Conservation (phyloP, 1,284 basidiomycete species). For the Butyriboletus regius region DNA sequence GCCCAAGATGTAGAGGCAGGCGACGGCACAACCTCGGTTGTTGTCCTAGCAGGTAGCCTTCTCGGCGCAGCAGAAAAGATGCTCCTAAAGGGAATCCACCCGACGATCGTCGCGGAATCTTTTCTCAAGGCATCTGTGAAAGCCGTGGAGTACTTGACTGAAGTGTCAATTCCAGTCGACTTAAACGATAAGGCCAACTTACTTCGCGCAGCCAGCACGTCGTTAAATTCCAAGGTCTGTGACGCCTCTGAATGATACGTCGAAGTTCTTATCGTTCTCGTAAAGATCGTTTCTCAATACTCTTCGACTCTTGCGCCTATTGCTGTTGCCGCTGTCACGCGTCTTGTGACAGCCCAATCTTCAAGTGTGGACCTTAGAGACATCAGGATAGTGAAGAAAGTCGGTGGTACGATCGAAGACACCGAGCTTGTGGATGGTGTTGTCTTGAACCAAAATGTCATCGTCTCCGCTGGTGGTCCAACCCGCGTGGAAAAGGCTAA, state of each 20-base stretch:
- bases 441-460: slow-evolving; percentile 91
- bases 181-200: slow-evolving; percentile 82
- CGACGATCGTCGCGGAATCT: slow-evolving; percentile 93
- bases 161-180: slow-evolving; percentile 89
- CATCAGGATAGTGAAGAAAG: slow-evolving; percentile 95
- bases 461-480: slow-evolving; percentile 84
- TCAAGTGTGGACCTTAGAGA: slow-evolving; percentile 95
- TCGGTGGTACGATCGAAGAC: slow-evolving; percentile 98
- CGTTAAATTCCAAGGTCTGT: slow-evolving; percentile 87
- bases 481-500: slow-evolving; percentile 97
- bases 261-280: slow-evolving; percentile 8
- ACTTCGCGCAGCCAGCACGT: slow-evolving; percentile 88
- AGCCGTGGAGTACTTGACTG: slow-evolving; percentile 88
- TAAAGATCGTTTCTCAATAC: slow-evolving; percentile 96
- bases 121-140: slow-evolving; percentile 90
- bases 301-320: slow-evolving; percentile 95
- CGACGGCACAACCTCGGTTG: slow-evolving; percentile 98
- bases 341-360: slow-evolving; percentile 77
- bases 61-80: slow-evolving; percentile 95
- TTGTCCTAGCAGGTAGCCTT: slow-evolving; percentile 90
- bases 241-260: neutral
- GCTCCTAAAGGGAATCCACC: slow-evolving; percentile 94
- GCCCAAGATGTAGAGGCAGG: slow-evolving; percentile 99
- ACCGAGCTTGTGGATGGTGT: slow-evolving; percentile 95
- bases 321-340: slow-evolving; percentile 91